Evolutionary conservation across 108 stramenopile genomes (phyloP), one percentile per base, ranked within the genome.

Genomic region (Pseudonitzschia pungens): DNA sequence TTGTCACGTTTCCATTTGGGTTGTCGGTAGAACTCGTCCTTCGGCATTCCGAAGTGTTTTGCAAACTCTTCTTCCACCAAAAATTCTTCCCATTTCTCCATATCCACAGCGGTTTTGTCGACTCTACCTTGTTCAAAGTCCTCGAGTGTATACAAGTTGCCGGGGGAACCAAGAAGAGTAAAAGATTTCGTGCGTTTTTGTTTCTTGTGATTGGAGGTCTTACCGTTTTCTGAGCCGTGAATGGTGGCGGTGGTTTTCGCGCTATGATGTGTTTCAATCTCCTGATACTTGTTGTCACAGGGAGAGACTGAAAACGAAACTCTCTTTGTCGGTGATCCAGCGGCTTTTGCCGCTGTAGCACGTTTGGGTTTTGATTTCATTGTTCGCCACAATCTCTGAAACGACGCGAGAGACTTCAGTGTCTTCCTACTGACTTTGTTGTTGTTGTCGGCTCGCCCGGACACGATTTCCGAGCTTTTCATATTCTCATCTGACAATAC

Each of bases 1-100:
- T 44, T 48, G 33, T 75, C 45, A 31, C 57, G 71, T 63, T 78
- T 82, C 81, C 81, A 82, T 50, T 68, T 58, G 33, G 65, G 73
- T 41, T 74, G 56, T n/a, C 54, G 21, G 8, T 53, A 27, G 40
- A 82, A 82, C 16, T 82, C 73, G 1, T 69, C 68, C 32, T 78
- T 78, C n/a, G 77, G 22, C 67, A 82, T 56, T 5, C 56, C 52
- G 51, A 82, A 82, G n/a, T 31, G 27, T 29, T 36, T 45, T 31
- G 69, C 5, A 31, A 82, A 82, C 16, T 78, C 77, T 16, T 67
- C 63, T 8, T 65, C 65, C 22, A 52, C 65, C n/a, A 82, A 56
- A 22, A 67, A 78, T 48, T 78, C 52, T 54, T 82, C 81, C 29
- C 81, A 73, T 24, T 28, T 27, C 11, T 63, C 59, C 42, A 31